Evolutionary conservation across 805 yeast species (phyloP).

Genomic region (Kodamaea lidongshanica): DNA sequence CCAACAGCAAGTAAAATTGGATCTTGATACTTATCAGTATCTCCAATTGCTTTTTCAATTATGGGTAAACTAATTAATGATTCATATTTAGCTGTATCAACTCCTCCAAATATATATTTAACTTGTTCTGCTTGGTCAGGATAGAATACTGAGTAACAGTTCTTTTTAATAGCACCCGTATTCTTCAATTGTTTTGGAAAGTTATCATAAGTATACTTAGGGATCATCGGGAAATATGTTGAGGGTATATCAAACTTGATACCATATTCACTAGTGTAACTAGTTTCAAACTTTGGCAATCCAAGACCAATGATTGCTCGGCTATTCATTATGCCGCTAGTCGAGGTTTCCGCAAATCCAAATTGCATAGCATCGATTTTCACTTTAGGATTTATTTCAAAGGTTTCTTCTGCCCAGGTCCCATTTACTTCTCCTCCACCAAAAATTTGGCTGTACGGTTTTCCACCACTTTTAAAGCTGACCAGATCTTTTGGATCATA

Average conservation of each 20-base stretch:
- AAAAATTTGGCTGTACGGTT: conserved; percentile 1
- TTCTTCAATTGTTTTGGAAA: conserved; percentile 3
- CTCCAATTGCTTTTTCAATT: conserved; percentile 8
- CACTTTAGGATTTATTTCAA: background rate
- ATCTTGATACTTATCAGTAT: conserved; percentile 5
- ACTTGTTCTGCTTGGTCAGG: background rate
- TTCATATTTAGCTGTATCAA: conserved; percentile 6
- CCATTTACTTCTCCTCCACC: conserved; percentile 4
- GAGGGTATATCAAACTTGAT: background rate
- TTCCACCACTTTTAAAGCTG: background rate
- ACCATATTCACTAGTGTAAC: conserved; percentile 2
- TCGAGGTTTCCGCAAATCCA: conserved; percentile 1
- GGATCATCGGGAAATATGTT: conserved; percentile 1
- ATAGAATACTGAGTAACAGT: background rate
- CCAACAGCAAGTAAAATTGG: conserved; percentile 9
- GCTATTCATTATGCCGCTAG: background rate
- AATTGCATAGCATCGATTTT: background rate
- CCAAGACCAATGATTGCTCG: conserved; percentile 1
- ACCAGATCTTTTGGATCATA: background rate
- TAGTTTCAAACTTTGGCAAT: conserved; percentile 4
- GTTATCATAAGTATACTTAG: conserved; percentile 2
- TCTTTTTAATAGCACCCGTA: conserved; percentile 2
- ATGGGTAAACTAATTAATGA: conserved; percentile 8
- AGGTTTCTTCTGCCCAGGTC: conserved; percentile 3
- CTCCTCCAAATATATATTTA: conserved; percentile 5